phyloP scores from a whole-genome alignment of 2,329 filamentous ascomycete genomes.

The Aspergillus aculeatinus region DNA sequence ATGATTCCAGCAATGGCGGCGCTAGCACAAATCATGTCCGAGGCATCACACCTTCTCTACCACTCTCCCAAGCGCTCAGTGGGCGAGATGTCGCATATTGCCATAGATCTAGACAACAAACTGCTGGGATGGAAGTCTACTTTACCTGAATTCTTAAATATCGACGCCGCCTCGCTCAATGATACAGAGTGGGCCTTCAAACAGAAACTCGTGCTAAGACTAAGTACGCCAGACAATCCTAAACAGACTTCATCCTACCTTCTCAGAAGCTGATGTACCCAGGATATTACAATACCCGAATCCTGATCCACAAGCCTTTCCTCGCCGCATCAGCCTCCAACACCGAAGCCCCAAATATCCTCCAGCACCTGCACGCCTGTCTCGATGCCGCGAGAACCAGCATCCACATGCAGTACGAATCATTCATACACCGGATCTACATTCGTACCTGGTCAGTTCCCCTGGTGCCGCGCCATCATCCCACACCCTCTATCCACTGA shows the following conservation, averaged over 20 bases:
- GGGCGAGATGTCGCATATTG: slow-evolving; percentile 22
- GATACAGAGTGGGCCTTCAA: slow-evolving; percentile 33
- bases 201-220: slow-evolving; percentile 30
- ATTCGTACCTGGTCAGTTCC: slow-evolving; percentile 29
- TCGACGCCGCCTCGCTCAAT: slow-evolving; percentile 24
- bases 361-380: slow-evolving; percentile 27
- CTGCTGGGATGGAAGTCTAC: slow-evolving; percentile 23
- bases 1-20: slow-evolving; percentile 30
- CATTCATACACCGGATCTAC: slow-evolving; percentile 31
- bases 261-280: not conserved
- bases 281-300: slow-evolving; percentile 33
- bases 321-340: slow-evolving; percentile 20
- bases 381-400: slow-evolving; percentile 27
- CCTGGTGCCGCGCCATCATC: not conserved
- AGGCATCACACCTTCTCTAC: slow-evolving; percentile 29
- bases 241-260: not conserved
- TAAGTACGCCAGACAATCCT: slow-evolving; percentile 17
- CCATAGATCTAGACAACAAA: slow-evolving; percentile 21
- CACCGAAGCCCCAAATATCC: slow-evolving; percentile 7
- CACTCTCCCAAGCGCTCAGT: slow-evolving; percentile 21
- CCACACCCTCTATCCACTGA: not conserved
- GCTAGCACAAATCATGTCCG: slow-evolving; percentile 28
- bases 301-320: slow-evolving; percentile 32
- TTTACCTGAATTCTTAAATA: slow-evolving; percentile 20
- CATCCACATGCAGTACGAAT: slow-evolving; percentile 31